These are phyloP conservation scores for Penicillium subrubescens DNA, from an alignment of 495 filamentous ascomycete genomes.

Conservation along the genomic window DNA sequence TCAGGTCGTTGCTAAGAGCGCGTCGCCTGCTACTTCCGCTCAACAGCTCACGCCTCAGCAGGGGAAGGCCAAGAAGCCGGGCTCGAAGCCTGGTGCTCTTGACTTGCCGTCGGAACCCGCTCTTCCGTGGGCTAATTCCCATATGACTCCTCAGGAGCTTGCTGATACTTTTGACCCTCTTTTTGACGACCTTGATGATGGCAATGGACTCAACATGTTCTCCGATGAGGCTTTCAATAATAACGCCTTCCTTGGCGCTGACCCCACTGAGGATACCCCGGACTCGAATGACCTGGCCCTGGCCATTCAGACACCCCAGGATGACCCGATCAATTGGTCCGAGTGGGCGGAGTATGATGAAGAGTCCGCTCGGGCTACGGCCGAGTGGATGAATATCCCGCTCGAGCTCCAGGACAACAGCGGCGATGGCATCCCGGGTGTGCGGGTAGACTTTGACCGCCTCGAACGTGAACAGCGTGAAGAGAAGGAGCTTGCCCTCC, in stretches of 20 bases:
- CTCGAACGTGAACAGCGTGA: conserved; percentile 41
- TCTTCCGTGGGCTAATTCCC: conserved; percentile 42
- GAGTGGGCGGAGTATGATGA: conserved; percentile 27
- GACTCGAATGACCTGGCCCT: conserved; percentile 41
- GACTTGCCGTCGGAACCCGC: conserved; percentile 13
- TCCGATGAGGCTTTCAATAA: conserved; percentile 5
- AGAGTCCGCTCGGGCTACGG: conserved; percentile 14
- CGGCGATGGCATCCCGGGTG: conserved; percentile 6
- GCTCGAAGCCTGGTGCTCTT: conserved; percentile 31
- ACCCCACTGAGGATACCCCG: conserved; percentile 43
- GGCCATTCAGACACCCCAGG: conserved; percentile 43
- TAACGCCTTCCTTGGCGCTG: background rate
- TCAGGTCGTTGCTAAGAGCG: conserved; percentile 39
- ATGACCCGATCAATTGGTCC: conserved; percentile 22
- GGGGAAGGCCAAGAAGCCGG: conserved; percentile 37
- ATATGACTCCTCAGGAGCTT: conserved; percentile 45
- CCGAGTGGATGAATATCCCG: conserved; percentile 23
- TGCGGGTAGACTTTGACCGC: conserved; percentile 27
- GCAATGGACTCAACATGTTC: conserved; percentile 35
- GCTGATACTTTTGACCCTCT: conserved; percentile 40
- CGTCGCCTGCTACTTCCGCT: conserved; percentile 44
- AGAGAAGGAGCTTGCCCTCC: conserved; percentile 29
- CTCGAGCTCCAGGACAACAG: conserved; percentile 12
- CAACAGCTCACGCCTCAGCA: conserved; percentile 45
- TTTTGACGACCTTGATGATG: conserved; percentile 4